phyloP scores from a whole-genome alignment of 208 protist genomes.

The Plasmodiophora brassicae region DNA sequence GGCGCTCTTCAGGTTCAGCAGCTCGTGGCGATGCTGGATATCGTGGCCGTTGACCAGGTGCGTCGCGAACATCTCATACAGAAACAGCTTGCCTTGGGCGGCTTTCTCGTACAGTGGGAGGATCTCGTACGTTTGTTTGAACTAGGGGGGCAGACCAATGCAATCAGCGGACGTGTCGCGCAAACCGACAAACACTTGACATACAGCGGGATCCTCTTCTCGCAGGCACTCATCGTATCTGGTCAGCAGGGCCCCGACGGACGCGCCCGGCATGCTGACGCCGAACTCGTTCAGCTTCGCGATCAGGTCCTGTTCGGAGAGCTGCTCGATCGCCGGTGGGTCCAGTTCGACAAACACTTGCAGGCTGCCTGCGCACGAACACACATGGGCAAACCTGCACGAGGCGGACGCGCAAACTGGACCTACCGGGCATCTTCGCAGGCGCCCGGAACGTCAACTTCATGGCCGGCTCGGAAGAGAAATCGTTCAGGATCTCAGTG shows the following conservation, averaged over 20 bases:
- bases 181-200: background rate
- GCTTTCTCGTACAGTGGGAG: constrained; percentile 5
- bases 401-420: background rate
- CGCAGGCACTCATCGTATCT: background rate
- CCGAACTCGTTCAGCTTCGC: background rate
- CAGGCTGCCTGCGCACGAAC: background rate
- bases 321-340: background rate
- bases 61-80: background rate
- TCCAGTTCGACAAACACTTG: constrained; percentile 24
- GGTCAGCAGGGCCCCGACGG: background rate
- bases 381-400: background rate
- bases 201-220: background rate
- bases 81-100: background rate
- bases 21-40: background rate
- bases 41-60: background rate
- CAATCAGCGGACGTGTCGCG: too few relatives aligned
- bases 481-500: constrained; percentile 1
- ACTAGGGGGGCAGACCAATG: too few relatives aligned
- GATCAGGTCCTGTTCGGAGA: background rate
- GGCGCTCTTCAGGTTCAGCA: background rate
- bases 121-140: too few relatives aligned
- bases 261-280: background rate
- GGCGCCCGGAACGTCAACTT: constrained; percentile 1
- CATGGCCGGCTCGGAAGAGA: background rate
- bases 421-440: background rate